Base-by-base conservation (phyloP, 2,329 filamentous ascomycete species). In the Neopestalotiopsis sp. region DNA sequence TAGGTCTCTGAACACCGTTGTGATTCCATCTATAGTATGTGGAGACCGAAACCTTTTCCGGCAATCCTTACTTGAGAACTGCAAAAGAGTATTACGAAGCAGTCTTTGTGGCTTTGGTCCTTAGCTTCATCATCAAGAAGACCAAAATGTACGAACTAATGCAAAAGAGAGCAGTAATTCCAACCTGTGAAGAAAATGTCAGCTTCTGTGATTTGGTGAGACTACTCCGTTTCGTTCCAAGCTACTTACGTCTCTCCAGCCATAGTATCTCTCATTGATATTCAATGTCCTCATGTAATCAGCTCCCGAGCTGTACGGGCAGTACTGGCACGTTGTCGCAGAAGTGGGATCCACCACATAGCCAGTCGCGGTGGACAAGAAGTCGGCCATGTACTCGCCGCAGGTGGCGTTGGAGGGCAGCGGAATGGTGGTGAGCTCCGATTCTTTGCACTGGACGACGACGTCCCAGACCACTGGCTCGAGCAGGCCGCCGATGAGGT, bases 401-500 rank as follows among this genome's bases (percentile, higher is more conserved):
- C 91, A 93, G 0, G 84, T 91, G 68, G 79, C 70, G 12, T 82
- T 83, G 1, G 75, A 68, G 0, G 87, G 85, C 0, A 92, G 88
- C 28, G 88, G 81, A 75, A 96, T 90, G 5, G 80, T 78, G 28
- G 92, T 81, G 68, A 88, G 82, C 77, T 96, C 93, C 73, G 90
- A 91, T 1, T 76, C 45, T 1, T 90, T 86, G 77, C 93, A 95
- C 1, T 53, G 20, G 20, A 66, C 53, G 9, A 28, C 28, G 0
- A 87, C 87, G 71, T 90, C 88, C 12, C 90, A 90, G 30, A 95
- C 81, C 0, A 87, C 89, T 2, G 87, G 87, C 0, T 88, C 85
- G 5, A 94, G 78, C 76, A 95, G 86, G 0, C 88, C 90, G 57
- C 87, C 85, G 45, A 94, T 87, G 2, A 94, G 82, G 77, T 95